These are phyloP conservation scores for Tympanopsis confertula DNA, from an alignment of 2,329 filamentous ascomycete genomes.

Conservation along the genomic window DNA sequence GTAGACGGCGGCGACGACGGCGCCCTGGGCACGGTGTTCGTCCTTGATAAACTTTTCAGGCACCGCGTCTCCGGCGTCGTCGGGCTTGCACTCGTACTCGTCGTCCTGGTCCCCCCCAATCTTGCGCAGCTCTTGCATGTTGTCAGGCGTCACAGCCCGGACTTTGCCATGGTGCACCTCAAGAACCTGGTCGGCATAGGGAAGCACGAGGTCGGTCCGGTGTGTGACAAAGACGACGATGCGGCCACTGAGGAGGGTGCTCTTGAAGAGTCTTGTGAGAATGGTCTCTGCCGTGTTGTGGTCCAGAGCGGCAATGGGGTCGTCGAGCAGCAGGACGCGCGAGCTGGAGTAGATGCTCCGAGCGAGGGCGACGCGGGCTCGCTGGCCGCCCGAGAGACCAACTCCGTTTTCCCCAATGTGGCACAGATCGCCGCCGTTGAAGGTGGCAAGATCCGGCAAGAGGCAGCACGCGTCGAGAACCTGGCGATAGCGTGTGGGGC, in stretches of 20 bases:
- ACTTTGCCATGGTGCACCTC: slow-evolving; percentile 44
- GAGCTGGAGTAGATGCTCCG: slow-evolving; percentile 45
- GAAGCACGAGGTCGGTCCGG: slow-evolving; percentile 18
- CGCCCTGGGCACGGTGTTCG: slow-evolving; percentile 62
- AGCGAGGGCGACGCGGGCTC: slow-evolving; percentile 46
- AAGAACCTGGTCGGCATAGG: slow-evolving; percentile 58
- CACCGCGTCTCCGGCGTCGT: slow-evolving; percentile 35
- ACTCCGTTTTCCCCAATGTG: slow-evolving; percentile 50
- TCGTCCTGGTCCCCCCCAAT: slow-evolving; percentile 18
- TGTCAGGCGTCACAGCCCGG: slow-evolving; percentile 24
- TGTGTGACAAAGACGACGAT: slow-evolving; percentile 60
- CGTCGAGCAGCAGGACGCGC: slow-evolving; percentile 41
- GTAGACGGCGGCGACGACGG: slow-evolving; percentile 66
- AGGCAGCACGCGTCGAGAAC: slow-evolving; percentile 51
- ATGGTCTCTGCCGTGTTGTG: slow-evolving; percentile 36
- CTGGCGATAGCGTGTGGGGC: slow-evolving; percentile 45
- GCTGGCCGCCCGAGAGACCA: slow-evolving; percentile 48
- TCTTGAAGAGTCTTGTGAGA: neutral
- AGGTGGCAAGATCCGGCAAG: slow-evolving; percentile 45
- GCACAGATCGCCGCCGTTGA: slow-evolving; percentile 52
- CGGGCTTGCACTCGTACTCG: slow-evolving; percentile 14
- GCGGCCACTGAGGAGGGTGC: neutral
- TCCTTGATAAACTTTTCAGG: slow-evolving; percentile 72
- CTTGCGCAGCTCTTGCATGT: slow-evolving; percentile 20
- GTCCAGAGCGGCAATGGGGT: slow-evolving; percentile 47